Evolutionary conservation across 352 stramenopile genomes (phyloP).

Genomic region (Pythium phragmiticola): DNA sequence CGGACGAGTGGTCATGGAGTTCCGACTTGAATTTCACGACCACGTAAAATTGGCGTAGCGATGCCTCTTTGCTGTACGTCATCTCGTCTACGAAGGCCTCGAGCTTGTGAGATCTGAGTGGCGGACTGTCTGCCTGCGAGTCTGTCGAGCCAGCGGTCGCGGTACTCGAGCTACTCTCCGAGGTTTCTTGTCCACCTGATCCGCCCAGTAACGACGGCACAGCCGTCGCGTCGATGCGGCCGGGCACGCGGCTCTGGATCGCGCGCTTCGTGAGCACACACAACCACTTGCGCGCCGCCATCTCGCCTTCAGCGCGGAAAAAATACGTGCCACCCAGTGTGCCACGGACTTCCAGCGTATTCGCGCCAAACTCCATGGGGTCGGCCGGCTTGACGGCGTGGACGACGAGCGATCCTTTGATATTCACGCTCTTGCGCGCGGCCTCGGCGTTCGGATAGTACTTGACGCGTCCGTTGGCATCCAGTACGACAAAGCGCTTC

Average conservation of each 20-base stretch:
- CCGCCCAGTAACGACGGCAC: conserved; percentile 9
- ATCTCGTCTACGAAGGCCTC: conserved; percentile 71
- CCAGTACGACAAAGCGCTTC: conserved; percentile 78
- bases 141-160: conserved; percentile 2
- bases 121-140: conserved; percentile 21
- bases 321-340: conserved; percentile 82
- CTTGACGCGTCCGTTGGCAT: conserved; percentile 72
- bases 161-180: not conserved
- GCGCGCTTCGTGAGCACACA: conserved; percentile 80
- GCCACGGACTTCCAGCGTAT: conserved; percentile 73
- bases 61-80: conserved; percentile 69
- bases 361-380: conserved; percentile 68
- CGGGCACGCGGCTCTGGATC: conserved; percentile 68
- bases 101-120: conserved; percentile 63
- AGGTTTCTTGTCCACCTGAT: not conserved
- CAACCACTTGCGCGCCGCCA: conserved; percentile 75
- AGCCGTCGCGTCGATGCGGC: conserved; percentile 58
- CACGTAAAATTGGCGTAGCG: conserved; percentile 80
- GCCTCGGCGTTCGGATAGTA: conserved; percentile 80
- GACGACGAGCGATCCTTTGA: conserved; percentile 75
- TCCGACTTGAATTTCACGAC: conserved; percentile 87
- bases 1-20: conserved; percentile 67
- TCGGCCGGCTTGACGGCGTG: conserved; percentile 74
- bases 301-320: conserved; percentile 76
- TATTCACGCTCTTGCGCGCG: conserved; percentile 72